Base-by-base conservation (phyloP, 345 rosid genomes). In the Acer yangbiense region DNA sequence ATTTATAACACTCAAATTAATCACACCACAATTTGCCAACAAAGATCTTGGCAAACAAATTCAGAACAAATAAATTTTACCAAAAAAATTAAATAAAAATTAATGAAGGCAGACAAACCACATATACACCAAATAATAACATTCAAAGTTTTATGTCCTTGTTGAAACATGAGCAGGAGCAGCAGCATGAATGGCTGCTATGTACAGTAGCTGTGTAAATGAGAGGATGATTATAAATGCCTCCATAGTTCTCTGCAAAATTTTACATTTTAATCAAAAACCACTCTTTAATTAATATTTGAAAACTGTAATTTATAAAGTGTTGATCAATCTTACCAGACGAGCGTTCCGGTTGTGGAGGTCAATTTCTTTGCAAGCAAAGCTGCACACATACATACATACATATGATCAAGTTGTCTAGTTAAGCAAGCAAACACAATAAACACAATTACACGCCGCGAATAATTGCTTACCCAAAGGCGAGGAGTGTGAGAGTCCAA, bases 161-260 rank as follows among this genome's bases (percentile, higher is more conserved):
- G 72, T 0, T 7, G 73, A 68, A 68, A 76, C 29, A 18, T 84
- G 81, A 23, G 84, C 88, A 25, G 73, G 73, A 64, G 76, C 50
- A 18, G 85, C 82, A 23, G 84, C 89, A 25, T 92, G 90, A 76
- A 92, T 92, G 27, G 92, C 93, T 52, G 85, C 94, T n/a, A 95
- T 88, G 80, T 92, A 95, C 0, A 92, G 68, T 32, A 95, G 94
- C 80, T 95, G 98, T 25, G 97, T 92, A 7, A 74, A 93, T 5
- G 99, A 87, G 43, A 95, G 94, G 71, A 95, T 95, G 70, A 95
- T 90, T 57, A 89, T 23, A 74, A 95, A 93, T 41, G 99, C 99
- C 86, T 95, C 99, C 99, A 95, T 90, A 65, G 99, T 95, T 82
- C 91, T 95, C 98, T 95, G 98, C 85, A 81, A 27, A 75, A 1